Evolutionary conservation across 2,329 filamentous ascomycete species (phyloP).

Genomic region (Fusarium buxicola): DNA sequence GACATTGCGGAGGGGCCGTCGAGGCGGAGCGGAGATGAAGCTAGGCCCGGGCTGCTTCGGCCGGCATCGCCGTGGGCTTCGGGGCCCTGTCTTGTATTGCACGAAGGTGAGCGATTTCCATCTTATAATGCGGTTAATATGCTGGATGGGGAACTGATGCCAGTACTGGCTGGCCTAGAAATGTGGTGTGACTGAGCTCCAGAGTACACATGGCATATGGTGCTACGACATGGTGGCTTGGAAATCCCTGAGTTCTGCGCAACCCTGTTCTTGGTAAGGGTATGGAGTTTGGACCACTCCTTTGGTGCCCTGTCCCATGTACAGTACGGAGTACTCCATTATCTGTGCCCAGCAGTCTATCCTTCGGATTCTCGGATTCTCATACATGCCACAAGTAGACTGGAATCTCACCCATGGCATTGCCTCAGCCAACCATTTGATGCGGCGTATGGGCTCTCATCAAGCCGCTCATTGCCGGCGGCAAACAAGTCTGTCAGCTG

Average conservation of each 20-base stretch:
- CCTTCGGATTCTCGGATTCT: constrained; percentile 10
- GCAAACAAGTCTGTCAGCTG: constrained; percentile 26
- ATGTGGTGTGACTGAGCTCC: constrained; percentile 13
- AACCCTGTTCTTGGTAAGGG: neutral
- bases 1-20: neutral
- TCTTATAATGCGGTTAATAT: neutral
- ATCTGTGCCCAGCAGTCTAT: constrained; percentile 1
- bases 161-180: neutral
- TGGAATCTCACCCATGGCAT: constrained; percentile 18
- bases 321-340: neutral
- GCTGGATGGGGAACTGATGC: neutral
- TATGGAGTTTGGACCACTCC: neutral
- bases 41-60: neutral
- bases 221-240: constrained; percentile 20
- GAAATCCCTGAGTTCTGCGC: constrained; percentile 1
- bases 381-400: constrained; percentile 15
- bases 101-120: constrained; percentile 5
- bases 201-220: constrained; percentile 1
- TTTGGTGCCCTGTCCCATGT: constrained; percentile 14
- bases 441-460: constrained; percentile 8
- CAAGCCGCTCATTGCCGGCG: constrained; percentile 29
- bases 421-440: constrained; percentile 9
- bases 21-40: neutral
- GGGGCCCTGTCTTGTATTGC: neutral
- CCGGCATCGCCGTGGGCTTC: neutral